A percentile compares a stretch with the other conserved stretches of the same genome.
These are phyloP conservation scores for Suillus paluster DNA, from an alignment of 768 basidiomycete genomes.

Conservation along the genomic window DNA sequence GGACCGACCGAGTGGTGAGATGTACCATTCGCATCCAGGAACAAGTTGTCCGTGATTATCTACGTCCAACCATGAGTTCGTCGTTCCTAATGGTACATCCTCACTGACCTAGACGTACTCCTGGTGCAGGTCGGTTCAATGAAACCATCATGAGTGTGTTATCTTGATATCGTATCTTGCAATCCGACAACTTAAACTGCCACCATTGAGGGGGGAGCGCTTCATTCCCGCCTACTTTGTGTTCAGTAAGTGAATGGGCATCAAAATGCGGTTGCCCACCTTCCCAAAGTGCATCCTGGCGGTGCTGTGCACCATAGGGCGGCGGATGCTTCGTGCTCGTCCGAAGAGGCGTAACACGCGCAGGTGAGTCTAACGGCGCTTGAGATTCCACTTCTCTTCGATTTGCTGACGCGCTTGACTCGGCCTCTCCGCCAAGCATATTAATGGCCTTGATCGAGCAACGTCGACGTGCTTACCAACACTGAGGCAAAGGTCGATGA, in stretches of 20 bases:
- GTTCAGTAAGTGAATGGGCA: neutral
- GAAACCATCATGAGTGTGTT: neutral
- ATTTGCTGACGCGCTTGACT: too few species aligned
- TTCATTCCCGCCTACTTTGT: neutral
- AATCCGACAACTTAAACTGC: neutral
- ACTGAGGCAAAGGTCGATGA: neutral
- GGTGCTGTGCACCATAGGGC: neutral
- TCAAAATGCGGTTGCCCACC: neutral
- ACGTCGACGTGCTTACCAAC: too few species aligned
- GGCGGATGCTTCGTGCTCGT: neutral
- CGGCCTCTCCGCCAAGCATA: too few species aligned
- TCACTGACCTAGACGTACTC: neutral
- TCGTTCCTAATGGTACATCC: neutral
- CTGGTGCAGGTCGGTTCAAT: neutral
- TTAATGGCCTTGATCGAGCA: too few species aligned
- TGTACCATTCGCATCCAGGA: neutral
- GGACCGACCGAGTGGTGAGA: too few species aligned
- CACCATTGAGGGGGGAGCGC: neutral
- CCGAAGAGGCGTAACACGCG: neutral
- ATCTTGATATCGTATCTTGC: neutral
- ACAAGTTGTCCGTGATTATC: neutral
- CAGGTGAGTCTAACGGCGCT: neutral
- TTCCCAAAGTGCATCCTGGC: neutral
- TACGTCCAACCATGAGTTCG: neutral
- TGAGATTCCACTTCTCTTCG: too few species aligned